Conservation (phyloP, 2,329 filamentous ascomycete genomes). For the Cyphellophora attinorum region DNA sequence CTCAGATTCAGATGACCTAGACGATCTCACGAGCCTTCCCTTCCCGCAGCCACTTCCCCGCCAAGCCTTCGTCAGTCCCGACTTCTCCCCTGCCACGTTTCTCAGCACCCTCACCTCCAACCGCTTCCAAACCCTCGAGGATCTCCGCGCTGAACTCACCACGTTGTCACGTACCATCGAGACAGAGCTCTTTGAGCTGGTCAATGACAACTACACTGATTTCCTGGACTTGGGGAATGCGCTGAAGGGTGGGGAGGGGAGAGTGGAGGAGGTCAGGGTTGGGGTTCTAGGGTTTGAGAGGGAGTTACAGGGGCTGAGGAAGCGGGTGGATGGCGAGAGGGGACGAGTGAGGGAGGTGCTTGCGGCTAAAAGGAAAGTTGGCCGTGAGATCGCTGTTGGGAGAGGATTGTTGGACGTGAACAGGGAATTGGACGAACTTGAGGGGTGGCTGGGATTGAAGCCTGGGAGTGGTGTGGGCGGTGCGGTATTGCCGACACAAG, state of each 20-base stretch:
- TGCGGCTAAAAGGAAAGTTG: conserved; percentile 44
- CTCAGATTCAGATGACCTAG: conserved; percentile 35
- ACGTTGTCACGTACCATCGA: conserved; percentile 70
- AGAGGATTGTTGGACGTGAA: conserved; percentile 36
- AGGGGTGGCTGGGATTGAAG: conserved; percentile 18
- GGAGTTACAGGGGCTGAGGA: conserved; percentile 66
- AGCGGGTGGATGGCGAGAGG: conserved; percentile 53
- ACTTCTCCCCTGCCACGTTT: conserved; percentile 74
- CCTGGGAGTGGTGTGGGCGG: conserved; percentile 3
- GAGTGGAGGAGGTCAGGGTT: conserved; percentile 80
- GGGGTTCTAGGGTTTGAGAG: conserved; percentile 76
- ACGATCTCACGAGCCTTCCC: conserved; percentile 57
- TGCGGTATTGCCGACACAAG: conserved; percentile 21
- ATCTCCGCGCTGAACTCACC: conserved; percentile 77
- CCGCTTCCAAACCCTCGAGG: conserved; percentile 91
- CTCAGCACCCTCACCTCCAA: conserved; percentile 66
- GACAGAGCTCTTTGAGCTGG: conserved; percentile 81
- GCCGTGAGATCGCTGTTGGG: conserved; percentile 52
- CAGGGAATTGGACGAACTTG: conserved; percentile 48
- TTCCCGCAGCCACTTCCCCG: conserved; percentile 81
- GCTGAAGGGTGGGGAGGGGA: conserved; percentile 79
- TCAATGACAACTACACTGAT: conserved; percentile 89
- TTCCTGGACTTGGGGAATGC: conserved; percentile 77
- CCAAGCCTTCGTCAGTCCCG: conserved; percentile 64
- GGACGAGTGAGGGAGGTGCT: conserved; percentile 54